A percentile compares a stretch with the other conserved stretches of the same genome.
These are phyloP conservation scores for Candida ovalis DNA, from an alignment of 805 yeast genomes.

Conservation along the genomic window DNA sequence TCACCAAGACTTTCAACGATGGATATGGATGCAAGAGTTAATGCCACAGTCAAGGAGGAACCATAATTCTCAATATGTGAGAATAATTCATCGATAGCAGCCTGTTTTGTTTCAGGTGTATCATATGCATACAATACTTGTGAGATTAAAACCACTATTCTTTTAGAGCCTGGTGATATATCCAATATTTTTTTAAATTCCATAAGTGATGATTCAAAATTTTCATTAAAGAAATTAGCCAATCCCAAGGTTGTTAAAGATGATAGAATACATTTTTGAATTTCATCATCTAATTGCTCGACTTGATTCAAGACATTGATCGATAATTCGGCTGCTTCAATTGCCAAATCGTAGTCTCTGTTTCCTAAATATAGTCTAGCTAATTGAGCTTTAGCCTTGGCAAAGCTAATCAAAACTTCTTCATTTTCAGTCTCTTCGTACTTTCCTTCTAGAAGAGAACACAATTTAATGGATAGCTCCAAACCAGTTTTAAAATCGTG, in stretches of 20 bases:
- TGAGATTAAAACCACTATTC: conserved; percentile 68
- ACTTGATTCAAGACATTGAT: conserved; percentile 45
- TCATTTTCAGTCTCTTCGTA: conserved; percentile 15
- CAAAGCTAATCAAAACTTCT: conserved; percentile 44
- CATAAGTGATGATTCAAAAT: conserved; percentile 62
- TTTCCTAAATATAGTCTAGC: conserved; percentile 69
- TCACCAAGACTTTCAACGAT: conserved; percentile 57
- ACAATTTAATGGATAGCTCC: conserved; percentile 41
- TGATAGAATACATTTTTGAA: conserved; percentile 43
- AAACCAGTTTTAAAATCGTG: conserved; percentile 57
- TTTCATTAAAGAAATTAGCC: conserved; percentile 56
- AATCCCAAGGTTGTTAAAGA: conserved; percentile 71
- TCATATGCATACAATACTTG: conserved; percentile 77
- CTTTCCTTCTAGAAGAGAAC: conserved; percentile 35
- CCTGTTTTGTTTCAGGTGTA: conserved; percentile 72
- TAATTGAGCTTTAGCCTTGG: conserved; percentile 60
- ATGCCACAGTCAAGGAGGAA: conserved; percentile 58
- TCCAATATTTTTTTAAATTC: conserved; percentile 64
- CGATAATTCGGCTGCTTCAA: conserved; percentile 57
- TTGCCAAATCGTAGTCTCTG: conserved; percentile 51
- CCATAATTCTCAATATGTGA: conserved; percentile 61
- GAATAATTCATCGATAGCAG: conserved; percentile 81
- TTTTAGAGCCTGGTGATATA: conserved; percentile 52
- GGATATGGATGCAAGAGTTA: conserved; percentile 77
- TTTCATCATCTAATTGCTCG: conserved; percentile 30